Percentiles rank a stretch among this genome's conserved stretches.
Evolutionary conservation across 805 yeast species (phyloP).

Genomic region (Candida gorgasii): DNA sequence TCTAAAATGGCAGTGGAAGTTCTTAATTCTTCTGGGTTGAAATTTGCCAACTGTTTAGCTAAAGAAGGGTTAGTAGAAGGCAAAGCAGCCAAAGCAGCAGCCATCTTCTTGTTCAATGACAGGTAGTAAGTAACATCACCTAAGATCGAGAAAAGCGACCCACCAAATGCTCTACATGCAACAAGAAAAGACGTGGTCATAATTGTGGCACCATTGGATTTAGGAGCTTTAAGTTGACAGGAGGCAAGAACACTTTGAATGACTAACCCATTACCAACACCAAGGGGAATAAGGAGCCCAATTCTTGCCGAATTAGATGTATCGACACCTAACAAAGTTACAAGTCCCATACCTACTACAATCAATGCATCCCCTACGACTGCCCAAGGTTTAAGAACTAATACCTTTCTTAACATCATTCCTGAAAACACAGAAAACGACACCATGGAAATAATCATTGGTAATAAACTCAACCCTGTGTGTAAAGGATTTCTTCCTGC

Average conservation of each 20-base stretch:
- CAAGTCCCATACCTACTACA: conserved; percentile 46
- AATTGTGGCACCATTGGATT: conserved; percentile 49
- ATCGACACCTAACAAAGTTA: conserved; percentile 41
- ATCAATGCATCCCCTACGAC: conserved; percentile 24
- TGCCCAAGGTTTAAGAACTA: conserved; percentile 43
- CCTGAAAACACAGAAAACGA: conserved; percentile 40
- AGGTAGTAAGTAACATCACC: conserved; percentile 13
- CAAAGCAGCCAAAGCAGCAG: conserved; percentile 9
- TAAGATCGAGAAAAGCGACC: conserved; percentile 40
- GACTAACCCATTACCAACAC: conserved; percentile 48
- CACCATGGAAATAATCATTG: conserved; percentile 42
- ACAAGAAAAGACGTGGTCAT: conserved; percentile 47
- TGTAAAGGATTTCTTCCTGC: conserved; percentile 40
- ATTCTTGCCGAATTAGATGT: conserved; percentile 38
- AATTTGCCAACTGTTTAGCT: conserved; percentile 5
- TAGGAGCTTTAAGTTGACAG: conserved; percentile 53
- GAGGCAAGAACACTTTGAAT: conserved; percentile 47
- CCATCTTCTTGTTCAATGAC: conserved; percentile 11
- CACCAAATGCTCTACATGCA: conserved; percentile 47
- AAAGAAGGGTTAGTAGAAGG: conserved; percentile 12
- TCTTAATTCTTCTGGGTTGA: conserved; percentile 8
- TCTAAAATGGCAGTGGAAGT: conserved; percentile 8
- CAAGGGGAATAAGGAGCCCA: conserved; percentile 48
- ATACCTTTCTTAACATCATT: conserved; percentile 34
- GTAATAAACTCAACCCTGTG: conserved; percentile 48